Conservation (phyloP, 768 basidiomycete genomes). For the Mycena belliarum region DNA sequence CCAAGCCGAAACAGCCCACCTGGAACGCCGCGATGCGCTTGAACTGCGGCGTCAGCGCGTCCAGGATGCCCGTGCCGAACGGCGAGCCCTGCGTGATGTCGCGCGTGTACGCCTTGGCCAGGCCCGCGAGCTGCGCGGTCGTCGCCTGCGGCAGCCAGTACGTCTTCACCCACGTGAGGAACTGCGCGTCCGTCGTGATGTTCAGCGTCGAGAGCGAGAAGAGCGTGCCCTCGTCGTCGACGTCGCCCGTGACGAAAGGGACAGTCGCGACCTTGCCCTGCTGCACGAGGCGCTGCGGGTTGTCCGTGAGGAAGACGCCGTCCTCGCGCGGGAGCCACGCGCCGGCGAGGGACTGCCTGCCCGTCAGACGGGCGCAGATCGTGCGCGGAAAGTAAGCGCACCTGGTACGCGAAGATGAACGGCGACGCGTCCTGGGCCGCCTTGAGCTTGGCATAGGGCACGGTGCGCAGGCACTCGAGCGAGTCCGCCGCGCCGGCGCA, state of each 20-base stretch:
- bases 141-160: constrained; percentile 24
- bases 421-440: constrained; percentile 46
- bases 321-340: constrained; percentile 56
- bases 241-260: constrained; percentile 53
- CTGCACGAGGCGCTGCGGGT: constrained; percentile 42
- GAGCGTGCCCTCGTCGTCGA: constrained; percentile 62
- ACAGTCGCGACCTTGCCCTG: constrained; percentile 47
- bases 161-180: constrained; percentile 20
- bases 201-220: constrained; percentile 50
- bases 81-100: constrained; percentile 48
- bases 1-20: not conserved
- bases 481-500: constrained; percentile 43
- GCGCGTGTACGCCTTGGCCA: constrained; percentile 36
- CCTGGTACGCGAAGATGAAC: constrained; percentile 45
- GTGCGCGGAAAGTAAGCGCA: constrained; percentile 14
- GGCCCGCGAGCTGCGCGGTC: constrained; percentile 20
- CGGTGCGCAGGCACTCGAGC: constrained; percentile 43
- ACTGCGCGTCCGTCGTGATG: constrained; percentile 36
- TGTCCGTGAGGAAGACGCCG: constrained; percentile 47
- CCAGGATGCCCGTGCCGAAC: constrained; percentile 42
- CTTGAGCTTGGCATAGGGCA: constrained; percentile 39
- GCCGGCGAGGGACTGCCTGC: constrained; percentile 36
- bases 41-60: constrained; percentile 47
- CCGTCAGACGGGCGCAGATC: not conserved
- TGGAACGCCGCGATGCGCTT: constrained; percentile 52